Evolutionary conservation across 2,329 filamentous ascomycete genomes (phyloP).

Genomic region (Rhytidhysteron rufulum): DNA sequence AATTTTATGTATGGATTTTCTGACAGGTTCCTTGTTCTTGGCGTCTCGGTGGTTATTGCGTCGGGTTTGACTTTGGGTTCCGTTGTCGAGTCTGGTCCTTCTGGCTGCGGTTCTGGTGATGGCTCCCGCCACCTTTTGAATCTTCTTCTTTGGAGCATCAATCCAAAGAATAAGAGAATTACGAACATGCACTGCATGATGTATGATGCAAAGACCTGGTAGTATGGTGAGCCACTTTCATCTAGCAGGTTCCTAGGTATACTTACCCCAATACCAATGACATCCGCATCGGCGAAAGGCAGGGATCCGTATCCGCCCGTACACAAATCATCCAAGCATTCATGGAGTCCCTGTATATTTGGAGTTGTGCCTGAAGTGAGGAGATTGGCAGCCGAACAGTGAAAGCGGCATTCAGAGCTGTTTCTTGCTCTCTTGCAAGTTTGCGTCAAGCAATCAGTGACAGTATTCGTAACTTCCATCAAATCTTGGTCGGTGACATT

Average conservation of each 20-base stretch:
- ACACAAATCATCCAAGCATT: slow-evolving; percentile 11
- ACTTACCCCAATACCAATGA: slow-evolving; percentile 16
- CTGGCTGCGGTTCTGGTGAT: not conserved
- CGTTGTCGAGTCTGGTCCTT: not conserved
- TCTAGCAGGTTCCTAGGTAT: not conserved
- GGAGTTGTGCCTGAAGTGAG: slow-evolving; percentile 11
- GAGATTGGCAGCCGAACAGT: slow-evolving; percentile 11
- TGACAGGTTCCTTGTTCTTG: not conserved
- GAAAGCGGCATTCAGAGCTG: not conserved
- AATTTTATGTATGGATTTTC: slow-evolving; percentile 7
- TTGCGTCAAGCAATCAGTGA: slow-evolving; percentile 14
- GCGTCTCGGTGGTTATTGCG: not conserved
- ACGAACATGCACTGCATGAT: slow-evolving; percentile 19
- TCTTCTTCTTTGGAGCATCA: slow-evolving; percentile 4
- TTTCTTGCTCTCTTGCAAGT: slow-evolving; percentile 13
- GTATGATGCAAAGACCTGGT: slow-evolving; percentile 18
- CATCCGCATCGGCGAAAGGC: slow-evolving; percentile 16
- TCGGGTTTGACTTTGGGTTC: not conserved
- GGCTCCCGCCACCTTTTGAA: not conserved
- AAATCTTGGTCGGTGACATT: slow-evolving; percentile 2
- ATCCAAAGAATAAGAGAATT: slow-evolving; percentile 11
- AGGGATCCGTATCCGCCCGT: slow-evolving; percentile 7
- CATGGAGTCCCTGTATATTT: slow-evolving; percentile 10
- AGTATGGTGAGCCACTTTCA: not conserved
- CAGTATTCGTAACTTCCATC: slow-evolving; percentile 7